Conservation (phyloP, 257 asterid genomes). For the Solanum chiquidenum region DNA sequence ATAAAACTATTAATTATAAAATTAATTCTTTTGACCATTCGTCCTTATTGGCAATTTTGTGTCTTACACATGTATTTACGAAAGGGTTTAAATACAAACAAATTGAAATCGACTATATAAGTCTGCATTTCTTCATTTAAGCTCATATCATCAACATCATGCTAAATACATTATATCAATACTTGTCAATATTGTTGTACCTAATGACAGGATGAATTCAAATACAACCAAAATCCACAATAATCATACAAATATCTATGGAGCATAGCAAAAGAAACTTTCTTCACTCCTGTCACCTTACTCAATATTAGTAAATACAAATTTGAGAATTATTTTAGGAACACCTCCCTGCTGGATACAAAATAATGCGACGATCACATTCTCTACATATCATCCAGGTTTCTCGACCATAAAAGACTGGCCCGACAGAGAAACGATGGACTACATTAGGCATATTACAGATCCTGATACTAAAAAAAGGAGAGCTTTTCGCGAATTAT, state of each 20-base stretch:
- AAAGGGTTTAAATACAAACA: not conserved
- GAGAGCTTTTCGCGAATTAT: slow-evolving; percentile 14
- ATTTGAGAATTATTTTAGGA: too few species aligned
- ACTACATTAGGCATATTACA: slow-evolving; percentile 12
- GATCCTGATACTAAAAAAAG: not conserved
- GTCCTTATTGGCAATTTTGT: not conserved
- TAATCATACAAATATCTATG: not conserved
- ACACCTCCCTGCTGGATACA: not conserved
- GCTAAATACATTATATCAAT: not conserved
- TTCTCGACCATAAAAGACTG: slow-evolving; percentile 45
- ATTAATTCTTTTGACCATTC: not conserved
- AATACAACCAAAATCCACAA: not conserved
- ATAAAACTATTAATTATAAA: not conserved
- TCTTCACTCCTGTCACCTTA: not conserved
- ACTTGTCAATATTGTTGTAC: not conserved
- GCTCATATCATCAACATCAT: not conserved
- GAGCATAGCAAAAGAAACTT: not conserved
- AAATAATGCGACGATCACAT: not conserved
- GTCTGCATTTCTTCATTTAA: not conserved
- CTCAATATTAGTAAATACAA: not conserved
- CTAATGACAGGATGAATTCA: not conserved
- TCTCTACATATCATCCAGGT: slow-evolving; percentile 23
- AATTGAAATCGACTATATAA: not conserved
- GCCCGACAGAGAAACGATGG: slow-evolving; percentile 24
- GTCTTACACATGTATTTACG: not conserved